Percentiles rank a stretch among this genome's conserved stretches.
Conservation (phyloP, 2,329 filamentous ascomycete genomes). For the Clonostachys chloroleuca region DNA sequence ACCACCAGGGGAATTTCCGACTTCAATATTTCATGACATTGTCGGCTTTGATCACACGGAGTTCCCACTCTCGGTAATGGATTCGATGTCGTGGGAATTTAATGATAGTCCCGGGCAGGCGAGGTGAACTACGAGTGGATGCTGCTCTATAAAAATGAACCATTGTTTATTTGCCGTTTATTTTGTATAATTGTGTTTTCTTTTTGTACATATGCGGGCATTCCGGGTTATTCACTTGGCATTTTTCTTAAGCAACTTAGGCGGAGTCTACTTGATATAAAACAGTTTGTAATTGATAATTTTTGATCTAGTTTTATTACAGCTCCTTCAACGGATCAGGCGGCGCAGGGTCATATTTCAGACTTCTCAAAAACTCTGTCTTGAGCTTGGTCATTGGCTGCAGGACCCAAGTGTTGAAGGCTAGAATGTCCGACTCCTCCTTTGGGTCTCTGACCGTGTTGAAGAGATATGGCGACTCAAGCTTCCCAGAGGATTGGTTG, state of each 20-base stretch:
- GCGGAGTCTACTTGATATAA: too few relatives aligned
- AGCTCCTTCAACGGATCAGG: slow-evolving; percentile 20
- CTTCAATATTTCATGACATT: too few relatives aligned
- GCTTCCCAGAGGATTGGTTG: slow-evolving; percentile 19
- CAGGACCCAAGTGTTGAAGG: slow-evolving; percentile 23
- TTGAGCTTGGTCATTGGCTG: slow-evolving; percentile 20
- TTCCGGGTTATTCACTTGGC: too few relatives aligned
- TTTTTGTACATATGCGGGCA: too few relatives aligned
- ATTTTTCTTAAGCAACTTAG: too few relatives aligned
- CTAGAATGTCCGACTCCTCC: slow-evolving; percentile 21
- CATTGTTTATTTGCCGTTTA: too few relatives aligned
- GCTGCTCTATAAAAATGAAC: too few relatives aligned
- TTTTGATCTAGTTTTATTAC: slow-evolving; percentile 1
- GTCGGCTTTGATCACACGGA: too few relatives aligned
- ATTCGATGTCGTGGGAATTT: slow-evolving; percentile 8
- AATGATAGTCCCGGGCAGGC: not conserved
- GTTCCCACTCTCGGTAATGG: slow-evolving; percentile 3
- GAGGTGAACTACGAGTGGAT: too few relatives aligned
- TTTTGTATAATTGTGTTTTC: too few relatives aligned
- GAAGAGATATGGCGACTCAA: slow-evolving; percentile 24
- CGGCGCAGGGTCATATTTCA: slow-evolving; percentile 19
- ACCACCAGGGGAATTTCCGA: too few relatives aligned
- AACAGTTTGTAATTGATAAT: not conserved
- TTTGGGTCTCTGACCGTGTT: slow-evolving; percentile 21
- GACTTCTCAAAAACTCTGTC: slow-evolving; percentile 15